Conservation (phyloP, 1,284 basidiomycete species). For the Fomitopsis palustris region DNA sequence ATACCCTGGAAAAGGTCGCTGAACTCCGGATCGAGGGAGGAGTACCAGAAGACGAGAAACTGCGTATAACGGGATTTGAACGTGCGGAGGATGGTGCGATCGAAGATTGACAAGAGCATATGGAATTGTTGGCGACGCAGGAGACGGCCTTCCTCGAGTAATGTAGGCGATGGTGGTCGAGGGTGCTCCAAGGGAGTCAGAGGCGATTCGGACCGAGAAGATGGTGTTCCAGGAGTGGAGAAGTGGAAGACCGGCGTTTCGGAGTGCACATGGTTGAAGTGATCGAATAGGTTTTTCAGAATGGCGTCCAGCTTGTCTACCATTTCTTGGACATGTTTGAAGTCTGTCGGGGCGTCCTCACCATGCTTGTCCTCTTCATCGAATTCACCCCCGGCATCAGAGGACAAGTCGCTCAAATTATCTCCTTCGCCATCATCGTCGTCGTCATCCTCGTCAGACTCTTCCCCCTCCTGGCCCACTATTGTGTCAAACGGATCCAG, state of each 20-base stretch:
- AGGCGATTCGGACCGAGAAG: conserved; percentile 20
- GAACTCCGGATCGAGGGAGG: conserved; percentile 87
- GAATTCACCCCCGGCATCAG: conserved; percentile 61
- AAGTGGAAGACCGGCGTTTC: conserved; percentile 14
- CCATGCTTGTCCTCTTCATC: conserved; percentile 38
- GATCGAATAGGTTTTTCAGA: conserved; percentile 80
- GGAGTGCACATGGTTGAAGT: conserved; percentile 57
- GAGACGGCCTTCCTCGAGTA: conserved; percentile 32
- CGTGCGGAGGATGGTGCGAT: conserved; percentile 89
- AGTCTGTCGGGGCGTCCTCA: conserved; percentile 47
- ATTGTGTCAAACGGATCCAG: conserved; percentile 83
- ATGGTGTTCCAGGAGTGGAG: conserved; percentile 22
- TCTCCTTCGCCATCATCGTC: conserved; percentile 46
- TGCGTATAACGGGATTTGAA: conserved; percentile 98
- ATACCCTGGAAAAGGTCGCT: conserved; percentile 93
- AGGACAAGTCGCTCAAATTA: conserved; percentile 62
- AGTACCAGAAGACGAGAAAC: conserved; percentile 95
- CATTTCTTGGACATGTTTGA: conserved; percentile 79
- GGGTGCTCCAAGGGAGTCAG: conserved; percentile 11
- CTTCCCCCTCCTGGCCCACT: conserved; percentile 68
- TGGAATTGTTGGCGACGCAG: conserved; percentile 70
- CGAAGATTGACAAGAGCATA: conserved; percentile 88
- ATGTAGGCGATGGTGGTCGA: conserved; percentile 20
- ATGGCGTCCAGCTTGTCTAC: conserved; percentile 90
- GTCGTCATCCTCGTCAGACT: conserved; percentile 55